Base-by-base conservation (phyloP, 768 basidiomycete species). In the Podaxis sp. region DNA sequence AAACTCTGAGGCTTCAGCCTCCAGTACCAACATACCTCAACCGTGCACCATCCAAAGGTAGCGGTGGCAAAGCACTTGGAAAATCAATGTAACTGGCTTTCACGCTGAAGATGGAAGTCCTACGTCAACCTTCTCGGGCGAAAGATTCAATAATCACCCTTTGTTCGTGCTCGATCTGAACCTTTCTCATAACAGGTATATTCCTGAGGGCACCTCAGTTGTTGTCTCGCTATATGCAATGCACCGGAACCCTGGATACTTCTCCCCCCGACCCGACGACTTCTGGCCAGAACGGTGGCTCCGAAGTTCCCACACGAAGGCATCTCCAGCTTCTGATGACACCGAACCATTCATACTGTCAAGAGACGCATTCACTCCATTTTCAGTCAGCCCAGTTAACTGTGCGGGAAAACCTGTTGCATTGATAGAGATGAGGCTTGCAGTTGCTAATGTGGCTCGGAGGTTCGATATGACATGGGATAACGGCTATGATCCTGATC, bases 341-440 rank as follows among this genome's bases (percentile, higher is more conserved):
- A 38, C 50, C 35, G 58, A 50, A 13, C 53, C 53, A 37, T 27
- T 58, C 32, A 38, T 73, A n/a, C 61, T 71, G 14, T 56, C 53
- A 21, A 50, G 56, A 14, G 57, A 21, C 10, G 60, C 63, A 3
- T 64, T 61, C 37, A 72, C 77, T 32, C 76, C 76, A 1, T 78
- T 77, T 62, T 76, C 75, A 23, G 66, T 70, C 42, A 83, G 84
- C 0, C 82, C 82, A 16, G 74, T 76, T 11, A 81, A 81, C 64
- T 85, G 84, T 64, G 78, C 74, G 3, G 83, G 82, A n/a, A 77
- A 67, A 44, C 67, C 67, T 48, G 53, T 77, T 46, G 76, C 76
- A 2, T 63, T 71, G 56, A 62, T 71, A 50, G 77, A 78, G 53
- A 61, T 78, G 67, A 69, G 74, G 21, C 53, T 62, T 36, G 61